Percentiles rank a stretch among this genome's conserved stretches.
These are phyloP conservation scores for Heliocybe sulcata DNA, from an alignment of 1,284 basidiomycete species.

Conservation along the genomic window DNA sequence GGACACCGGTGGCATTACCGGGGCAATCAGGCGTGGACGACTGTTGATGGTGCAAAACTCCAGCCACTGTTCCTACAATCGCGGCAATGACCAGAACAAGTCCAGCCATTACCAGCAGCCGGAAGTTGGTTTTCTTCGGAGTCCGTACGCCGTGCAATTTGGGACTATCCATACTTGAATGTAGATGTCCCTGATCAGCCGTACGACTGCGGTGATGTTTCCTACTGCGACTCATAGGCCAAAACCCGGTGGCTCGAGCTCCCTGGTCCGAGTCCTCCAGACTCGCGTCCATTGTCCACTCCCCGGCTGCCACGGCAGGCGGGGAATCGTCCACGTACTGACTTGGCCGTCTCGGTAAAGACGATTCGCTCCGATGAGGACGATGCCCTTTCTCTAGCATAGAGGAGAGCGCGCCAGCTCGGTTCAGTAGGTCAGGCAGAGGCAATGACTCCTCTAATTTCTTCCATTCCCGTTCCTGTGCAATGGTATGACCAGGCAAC, in stretches of 20 bases:
- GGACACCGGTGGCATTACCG: constrained; percentile 34
- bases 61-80: constrained; percentile 31
- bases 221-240: background rate
- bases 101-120: background rate
- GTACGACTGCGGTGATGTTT: background rate
- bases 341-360: background rate
- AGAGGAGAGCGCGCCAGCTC: constrained; percentile 38
- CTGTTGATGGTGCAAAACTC: constrained; percentile 27
- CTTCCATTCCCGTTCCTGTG: constrained; percentile 30
- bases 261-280: background rate
- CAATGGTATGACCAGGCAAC: constrained; percentile 34
- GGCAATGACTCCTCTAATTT: constrained; percentile 37
- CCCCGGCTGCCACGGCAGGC: background rate
- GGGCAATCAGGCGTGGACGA: constrained; percentile 24
- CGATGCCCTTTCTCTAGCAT: constrained; percentile 46
- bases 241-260: background rate
- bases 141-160: background rate
- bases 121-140: background rate
- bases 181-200: background rate
- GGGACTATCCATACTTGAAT: background rate
- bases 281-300: background rate
- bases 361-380: constrained; percentile 33
- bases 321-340: background rate
- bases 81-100: constrained; percentile 18
- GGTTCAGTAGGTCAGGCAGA: constrained; percentile 42